Conservation (phyloP, 352 stramenopile genomes). For the Phytophthora cactorum region DNA sequence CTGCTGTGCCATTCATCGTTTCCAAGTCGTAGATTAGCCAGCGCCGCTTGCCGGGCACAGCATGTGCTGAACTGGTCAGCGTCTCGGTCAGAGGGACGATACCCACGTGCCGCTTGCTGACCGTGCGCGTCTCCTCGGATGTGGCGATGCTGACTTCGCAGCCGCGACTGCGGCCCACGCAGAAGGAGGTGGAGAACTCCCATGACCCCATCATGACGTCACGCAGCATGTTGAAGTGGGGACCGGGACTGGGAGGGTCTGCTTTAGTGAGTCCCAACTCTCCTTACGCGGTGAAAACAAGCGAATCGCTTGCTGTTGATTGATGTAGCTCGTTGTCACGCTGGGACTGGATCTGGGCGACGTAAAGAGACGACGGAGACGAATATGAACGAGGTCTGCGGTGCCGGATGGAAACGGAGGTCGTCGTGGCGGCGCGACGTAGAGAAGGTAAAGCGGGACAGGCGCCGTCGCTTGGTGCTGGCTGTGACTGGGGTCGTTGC, state of each 20-base stretch:
- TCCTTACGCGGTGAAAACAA: neutral
- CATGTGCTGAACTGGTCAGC: conserved; percentile 5
- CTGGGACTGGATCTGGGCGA: neutral
- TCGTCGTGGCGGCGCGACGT: neutral
- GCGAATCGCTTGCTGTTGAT: conserved; percentile 1
- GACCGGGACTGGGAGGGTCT: conserved; percentile 1
- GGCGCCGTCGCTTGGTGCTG: conserved; percentile 23
- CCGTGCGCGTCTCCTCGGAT: conserved; percentile 72
- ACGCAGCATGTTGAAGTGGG: conserved; percentile 31
- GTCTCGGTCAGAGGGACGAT: conserved; percentile 55
- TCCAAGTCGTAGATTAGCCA: conserved; percentile 86
- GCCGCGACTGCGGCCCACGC: conserved; percentile 69
- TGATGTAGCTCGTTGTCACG: conserved; percentile 9
- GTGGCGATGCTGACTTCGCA: conserved; percentile 78
- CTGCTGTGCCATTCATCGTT: conserved; percentile 80
- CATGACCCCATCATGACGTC: conserved; percentile 32
- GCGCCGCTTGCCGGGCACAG: conserved; percentile 24
- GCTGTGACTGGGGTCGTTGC: conserved; percentile 19
- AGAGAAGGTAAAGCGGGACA: conserved; percentile 16
- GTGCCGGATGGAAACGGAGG: neutral
- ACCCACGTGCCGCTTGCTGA: conserved; percentile 77
- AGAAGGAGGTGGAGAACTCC: conserved; percentile 68
- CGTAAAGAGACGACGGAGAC: neutral
- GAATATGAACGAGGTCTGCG: neutral
- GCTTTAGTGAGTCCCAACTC: conserved; percentile 4